Conservation (phyloP, 148 eudicot genomes). For the Rhododendron ferrugineum region DNA sequence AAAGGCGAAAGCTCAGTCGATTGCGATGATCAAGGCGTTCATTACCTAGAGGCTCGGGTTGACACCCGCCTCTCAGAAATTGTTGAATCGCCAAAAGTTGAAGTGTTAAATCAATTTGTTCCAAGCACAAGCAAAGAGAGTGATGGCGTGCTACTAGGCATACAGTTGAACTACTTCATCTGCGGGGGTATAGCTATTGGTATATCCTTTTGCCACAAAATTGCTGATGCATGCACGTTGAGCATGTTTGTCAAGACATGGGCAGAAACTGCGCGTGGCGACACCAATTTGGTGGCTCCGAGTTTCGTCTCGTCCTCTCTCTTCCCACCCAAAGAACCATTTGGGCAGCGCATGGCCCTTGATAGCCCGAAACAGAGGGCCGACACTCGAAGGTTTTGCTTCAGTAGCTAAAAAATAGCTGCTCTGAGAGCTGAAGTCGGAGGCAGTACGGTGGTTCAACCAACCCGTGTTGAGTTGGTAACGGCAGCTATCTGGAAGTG, state of each 20-base stretch:
- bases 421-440: constrained; percentile 14
- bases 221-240: constrained; percentile 29
- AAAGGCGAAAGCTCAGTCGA: constrained; percentile 22
- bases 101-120: constrained; percentile 16
- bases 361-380: background rate
- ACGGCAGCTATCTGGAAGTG: constrained; percentile 35
- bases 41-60: constrained; percentile 19
- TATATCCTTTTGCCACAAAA: constrained; percentile 24
- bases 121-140: constrained; percentile 16
- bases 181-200: constrained; percentile 40
- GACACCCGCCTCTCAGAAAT: constrained; percentile 17
- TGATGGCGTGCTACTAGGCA: constrained; percentile 20
- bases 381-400: constrained; percentile 26
- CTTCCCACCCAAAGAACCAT: constrained; percentile 20
- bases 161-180: constrained; percentile 31
- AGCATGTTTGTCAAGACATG: constrained; percentile 31
- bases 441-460: background rate
- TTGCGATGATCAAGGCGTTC: constrained; percentile 38
- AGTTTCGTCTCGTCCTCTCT: constrained; percentile 20
- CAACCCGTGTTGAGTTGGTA: constrained; percentile 31
- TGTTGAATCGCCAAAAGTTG: constrained; percentile 15
- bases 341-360: constrained; percentile 5
- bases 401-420: constrained; percentile 28
- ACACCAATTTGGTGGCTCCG: constrained; percentile 11
- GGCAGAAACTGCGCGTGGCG: constrained; percentile 19